Conservation (phyloP, 805 yeast genomes). For the Ogataea sp. region DNA sequence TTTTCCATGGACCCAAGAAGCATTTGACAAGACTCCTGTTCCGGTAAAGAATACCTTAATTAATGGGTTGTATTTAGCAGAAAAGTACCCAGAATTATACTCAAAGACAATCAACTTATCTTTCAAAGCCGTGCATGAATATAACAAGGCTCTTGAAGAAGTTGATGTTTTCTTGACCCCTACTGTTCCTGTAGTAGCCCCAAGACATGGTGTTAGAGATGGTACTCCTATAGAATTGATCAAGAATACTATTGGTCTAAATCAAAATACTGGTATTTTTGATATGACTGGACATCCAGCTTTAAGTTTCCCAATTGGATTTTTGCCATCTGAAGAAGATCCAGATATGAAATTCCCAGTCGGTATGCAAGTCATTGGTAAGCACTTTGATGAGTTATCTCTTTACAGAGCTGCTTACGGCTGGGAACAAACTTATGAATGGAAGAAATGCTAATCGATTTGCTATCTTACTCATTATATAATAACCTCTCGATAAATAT, state of each 20-base stretch:
- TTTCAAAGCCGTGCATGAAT: conserved; percentile 24
- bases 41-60: conserved; percentile 16
- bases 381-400: conserved; percentile 23
- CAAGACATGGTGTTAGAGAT: conserved; percentile 18
- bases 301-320: conserved; percentile 26
- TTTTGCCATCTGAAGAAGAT: conserved; percentile 22
- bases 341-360: conserved; percentile 27
- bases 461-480: too few species aligned
- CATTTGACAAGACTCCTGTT: conserved; percentile 12
- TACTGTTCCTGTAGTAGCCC: conserved; percentile 21
- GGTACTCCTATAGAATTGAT: conserved; percentile 18
- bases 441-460: conserved; percentile 13
- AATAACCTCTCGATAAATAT: too few species aligned
- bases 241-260: conserved; percentile 24
- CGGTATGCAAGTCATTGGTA: conserved; percentile 28
- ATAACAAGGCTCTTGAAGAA: conserved; percentile 20
- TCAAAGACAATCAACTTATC: conserved; percentile 26
- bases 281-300: conserved; percentile 32
- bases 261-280: conserved; percentile 28
- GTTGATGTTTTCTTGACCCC: conserved; percentile 29
- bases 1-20: conserved; percentile 11
- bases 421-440: conserved; percentile 25
- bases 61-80: conserved; percentile 24
- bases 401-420: conserved; percentile 28
- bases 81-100: conserved; percentile 26